These are phyloP conservation scores for Azolla pinnata DNA, from an alignment of 75 land plant species.

Conservation along the genomic window DNA sequence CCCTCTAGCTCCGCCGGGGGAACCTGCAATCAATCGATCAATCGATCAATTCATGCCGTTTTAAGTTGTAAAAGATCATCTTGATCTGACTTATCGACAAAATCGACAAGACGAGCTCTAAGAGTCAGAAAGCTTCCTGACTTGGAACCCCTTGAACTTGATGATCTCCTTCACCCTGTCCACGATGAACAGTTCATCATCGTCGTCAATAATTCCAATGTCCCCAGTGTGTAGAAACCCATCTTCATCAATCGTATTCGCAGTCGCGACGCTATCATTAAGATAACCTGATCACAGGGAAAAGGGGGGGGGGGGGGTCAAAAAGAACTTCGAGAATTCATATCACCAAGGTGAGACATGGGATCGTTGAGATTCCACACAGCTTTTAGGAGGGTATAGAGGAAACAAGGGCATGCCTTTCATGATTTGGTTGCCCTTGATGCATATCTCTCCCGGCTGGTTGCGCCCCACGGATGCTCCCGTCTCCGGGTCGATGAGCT, in stretches of 20 bases:
- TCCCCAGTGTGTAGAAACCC: constrained; percentile 92
- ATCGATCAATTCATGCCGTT: constrained; percentile 6
- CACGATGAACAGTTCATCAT: constrained; percentile 72
- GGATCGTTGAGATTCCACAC: too few species aligned
- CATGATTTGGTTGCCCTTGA: constrained; percentile 30
- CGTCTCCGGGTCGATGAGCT: constrained; percentile 23
- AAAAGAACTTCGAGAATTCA: too few species aligned
- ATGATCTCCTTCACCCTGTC: constrained; percentile 85
- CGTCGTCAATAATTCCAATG: constrained; percentile 74
- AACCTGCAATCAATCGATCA: constrained; percentile 37
- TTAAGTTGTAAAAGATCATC: background rate
- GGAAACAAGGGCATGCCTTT: constrained; percentile 15
- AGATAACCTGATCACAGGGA: constrained; percentile 66
- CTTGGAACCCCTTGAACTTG: constrained; percentile 90
- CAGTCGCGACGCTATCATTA: constrained; percentile 55
- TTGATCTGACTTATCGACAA: too few species aligned
- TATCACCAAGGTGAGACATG: too few species aligned
- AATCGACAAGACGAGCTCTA: too few species aligned
- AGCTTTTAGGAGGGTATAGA: too few species aligned
- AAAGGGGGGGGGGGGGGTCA: too few species aligned
- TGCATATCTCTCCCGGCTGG: constrained; percentile 28
- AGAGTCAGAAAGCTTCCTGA: background rate
- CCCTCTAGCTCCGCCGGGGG: constrained; percentile 82
- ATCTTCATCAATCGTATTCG: constrained; percentile 54
- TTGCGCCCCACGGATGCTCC: constrained; percentile 16